Conservation (phyloP, 345 rosid species). For the Euclidium syriacum region DNA sequence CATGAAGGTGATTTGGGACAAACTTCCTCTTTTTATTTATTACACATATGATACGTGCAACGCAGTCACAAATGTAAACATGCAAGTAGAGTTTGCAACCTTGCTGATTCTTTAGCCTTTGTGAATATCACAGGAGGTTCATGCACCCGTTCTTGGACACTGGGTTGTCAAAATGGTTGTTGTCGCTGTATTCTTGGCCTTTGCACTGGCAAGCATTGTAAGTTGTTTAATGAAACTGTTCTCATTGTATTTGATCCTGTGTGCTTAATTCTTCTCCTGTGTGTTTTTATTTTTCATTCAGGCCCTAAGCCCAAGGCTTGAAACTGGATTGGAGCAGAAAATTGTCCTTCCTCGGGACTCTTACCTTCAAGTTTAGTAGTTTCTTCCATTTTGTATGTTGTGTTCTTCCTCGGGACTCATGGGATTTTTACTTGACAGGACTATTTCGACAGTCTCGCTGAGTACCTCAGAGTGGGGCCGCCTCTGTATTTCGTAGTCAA, state of each 20-base stretch:
- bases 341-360: constrained; percentile 97
- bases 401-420: constrained; percentile 8
- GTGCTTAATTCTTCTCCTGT: not conserved
- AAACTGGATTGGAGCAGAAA: constrained; percentile 93
- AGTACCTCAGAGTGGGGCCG: constrained; percentile 90
- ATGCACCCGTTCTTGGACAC: constrained; percentile 76
- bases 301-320: constrained; percentile 84
- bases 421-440: constrained; percentile 48
- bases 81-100: not conserved
- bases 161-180: constrained; percentile 82
- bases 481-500: constrained; percentile 94
- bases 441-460: constrained; percentile 69
- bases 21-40: constrained; percentile 6
- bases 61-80: not conserved
- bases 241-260: not conserved
- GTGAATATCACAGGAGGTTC: constrained; percentile 61
- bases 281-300: constrained; percentile 26
- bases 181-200: constrained; percentile 64
- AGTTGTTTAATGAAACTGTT: constrained; percentile 36
- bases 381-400: constrained; percentile 4
- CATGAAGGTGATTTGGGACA: constrained; percentile 66
- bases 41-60: constrained; percentile 4
- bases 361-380: constrained; percentile 77
- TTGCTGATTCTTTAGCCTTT: constrained; percentile 14
- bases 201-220: constrained; percentile 74